Evolutionary conservation across 129 eudicot species (phyloP), one percentile per base, ranked within the genome.

Genomic region (Flaveria brownii): DNA sequence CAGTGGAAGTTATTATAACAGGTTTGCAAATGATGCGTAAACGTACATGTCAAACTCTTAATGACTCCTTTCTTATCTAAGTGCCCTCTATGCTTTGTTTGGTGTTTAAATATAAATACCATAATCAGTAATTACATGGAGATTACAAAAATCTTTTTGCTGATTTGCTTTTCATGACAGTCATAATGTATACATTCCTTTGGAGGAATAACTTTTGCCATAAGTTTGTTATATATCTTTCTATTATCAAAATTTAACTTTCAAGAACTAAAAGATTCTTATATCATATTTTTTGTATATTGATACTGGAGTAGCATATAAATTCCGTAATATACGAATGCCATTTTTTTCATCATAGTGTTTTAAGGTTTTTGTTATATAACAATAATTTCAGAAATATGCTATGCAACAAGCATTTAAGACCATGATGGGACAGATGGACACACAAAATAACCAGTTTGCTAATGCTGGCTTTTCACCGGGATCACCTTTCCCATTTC

Each of bases 401-500:
- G 99, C 99, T 6, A 94, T 87, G 97, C 97, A 94, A 86, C 99
- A 94, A 91, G 93, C 96, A 55, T 84, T 91, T 67, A 94, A 91
- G 89, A 85, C 93, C 55, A 55, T 94, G 84, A 83, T 88, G 88
- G 93, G 96, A 70, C 97, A 90, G 75, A 93, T 86, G 98, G 85
- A 83, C 71, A 60, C 90, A 18, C 99, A 94, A 71, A 91, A 91
- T 79, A 94, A 84, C 77, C 98, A 90, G 78, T 94, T 87, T 74
- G 72, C 74, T 17, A 88, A 84, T 70, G 60, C 93, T 43, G 87
- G 87, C 26, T 91, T 89, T 86, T 49, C 96, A 60, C 76, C 90
- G 43, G 90, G 90, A 60, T 81, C 96, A 68, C 96, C 97, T 61
- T 91, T 91, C 77, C 91, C 90, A 54, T 90, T 80, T 50, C 88